Evolutionary conservation across 768 basidiomycete species (phyloP).

Genomic region (Basidioascus undulatus): DNA sequence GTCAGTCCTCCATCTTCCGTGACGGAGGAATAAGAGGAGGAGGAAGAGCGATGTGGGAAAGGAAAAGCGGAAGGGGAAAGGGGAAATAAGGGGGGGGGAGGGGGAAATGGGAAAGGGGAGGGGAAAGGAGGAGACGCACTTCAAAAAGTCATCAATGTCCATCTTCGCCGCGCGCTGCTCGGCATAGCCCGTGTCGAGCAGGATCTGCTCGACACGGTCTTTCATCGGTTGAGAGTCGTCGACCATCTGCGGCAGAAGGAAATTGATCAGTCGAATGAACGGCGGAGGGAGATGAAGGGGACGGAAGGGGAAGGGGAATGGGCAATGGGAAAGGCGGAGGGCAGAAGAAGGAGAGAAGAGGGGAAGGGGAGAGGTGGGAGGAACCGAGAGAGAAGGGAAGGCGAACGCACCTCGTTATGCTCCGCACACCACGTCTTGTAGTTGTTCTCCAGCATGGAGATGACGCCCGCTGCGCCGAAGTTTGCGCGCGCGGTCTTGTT

Average conservation of each 20-base stretch:
- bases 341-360: conserved; percentile 16
- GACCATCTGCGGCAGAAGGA: conserved; percentile 27
- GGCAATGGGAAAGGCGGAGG: background rate
- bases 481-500: conserved; percentile 78
- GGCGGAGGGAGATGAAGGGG: background rate
- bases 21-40: no score
- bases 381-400: no score
- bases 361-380: background rate
- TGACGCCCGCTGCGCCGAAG: conserved; percentile 73
- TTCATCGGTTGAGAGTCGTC: conserved; percentile 35
- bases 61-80: no score
- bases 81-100: background rate
- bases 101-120: background rate
- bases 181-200: conserved; percentile 42
- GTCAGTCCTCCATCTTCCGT: no score
- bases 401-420: conserved; percentile 23
- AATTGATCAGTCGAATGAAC: background rate
- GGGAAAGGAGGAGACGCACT: conserved; percentile 26
- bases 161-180: conserved; percentile 76
- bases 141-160: conserved; percentile 73
- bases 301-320: background rate
- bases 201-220: conserved; percentile 40
- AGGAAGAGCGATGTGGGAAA: no score
- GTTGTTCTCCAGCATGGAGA: conserved; percentile 82
- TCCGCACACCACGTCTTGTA: conserved; percentile 77